These are phyloP conservation scores for Colletotrichum navitas DNA, from an alignment of 2,329 filamentous ascomycete genomes.

Conservation along the genomic window DNA sequence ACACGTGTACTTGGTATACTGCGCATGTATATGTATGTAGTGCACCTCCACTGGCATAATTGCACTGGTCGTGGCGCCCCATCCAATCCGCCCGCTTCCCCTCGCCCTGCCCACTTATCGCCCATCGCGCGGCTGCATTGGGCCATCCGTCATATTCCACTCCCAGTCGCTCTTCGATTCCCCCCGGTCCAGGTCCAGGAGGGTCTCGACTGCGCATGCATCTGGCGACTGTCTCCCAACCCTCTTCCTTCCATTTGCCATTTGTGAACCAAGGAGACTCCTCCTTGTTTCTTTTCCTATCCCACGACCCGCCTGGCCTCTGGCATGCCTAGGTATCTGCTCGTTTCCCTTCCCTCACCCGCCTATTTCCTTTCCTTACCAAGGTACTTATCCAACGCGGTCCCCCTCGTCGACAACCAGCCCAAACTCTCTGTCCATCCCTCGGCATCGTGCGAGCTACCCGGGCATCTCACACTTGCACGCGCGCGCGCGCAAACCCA, in stretches of 20 bases:
- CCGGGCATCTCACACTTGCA: neutral
- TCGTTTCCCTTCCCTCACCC: constrained; percentile 5
- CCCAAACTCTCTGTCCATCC: constrained; percentile 7
- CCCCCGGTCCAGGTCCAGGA: neutral
- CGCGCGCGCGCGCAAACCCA: constrained; percentile 7
- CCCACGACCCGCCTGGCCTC: constrained; percentile 6
- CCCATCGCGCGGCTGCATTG: constrained; percentile 21
- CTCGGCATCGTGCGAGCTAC: constrained; percentile 10
- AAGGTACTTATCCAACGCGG: constrained; percentile 19
- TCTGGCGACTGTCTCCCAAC: neutral
- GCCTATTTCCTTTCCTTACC: constrained; percentile 2
- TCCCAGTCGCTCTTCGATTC: neutral
- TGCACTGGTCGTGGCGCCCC: constrained; percentile 9
- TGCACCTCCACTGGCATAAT: constrained; percentile 33
- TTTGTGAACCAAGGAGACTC: neutral
- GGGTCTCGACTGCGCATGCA: neutral
- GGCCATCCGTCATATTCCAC: neutral
- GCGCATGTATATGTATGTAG: no score
- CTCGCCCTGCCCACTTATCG: constrained; percentile 4
- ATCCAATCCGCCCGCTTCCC: neutral
- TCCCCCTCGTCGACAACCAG: constrained; percentile 16
- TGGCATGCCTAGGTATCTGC: neutral
- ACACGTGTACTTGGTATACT: no score
- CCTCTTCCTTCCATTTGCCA: neutral
- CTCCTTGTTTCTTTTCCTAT: constrained; percentile 5